Percentiles rank a stretch among this genome's conserved stretches.
Evolutionary conservation across 1,284 basidiomycete species (phyloP).

Genomic region (Hymenochaete sp.): DNA sequence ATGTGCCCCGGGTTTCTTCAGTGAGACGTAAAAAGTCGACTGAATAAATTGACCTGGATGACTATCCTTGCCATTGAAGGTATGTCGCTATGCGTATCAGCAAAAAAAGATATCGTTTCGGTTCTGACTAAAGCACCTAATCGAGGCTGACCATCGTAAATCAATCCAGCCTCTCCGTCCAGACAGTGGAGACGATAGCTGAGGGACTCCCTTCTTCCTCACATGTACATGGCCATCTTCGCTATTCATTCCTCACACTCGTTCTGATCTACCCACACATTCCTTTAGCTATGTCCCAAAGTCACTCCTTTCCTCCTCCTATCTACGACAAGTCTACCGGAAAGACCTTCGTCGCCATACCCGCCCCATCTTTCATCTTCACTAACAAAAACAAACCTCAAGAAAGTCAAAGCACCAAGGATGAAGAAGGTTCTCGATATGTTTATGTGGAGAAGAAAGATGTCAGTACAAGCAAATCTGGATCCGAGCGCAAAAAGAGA

Average conservation of each 20-base stretch:
- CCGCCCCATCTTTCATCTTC: constrained; percentile 16
- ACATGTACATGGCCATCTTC: too few relatives aligned
- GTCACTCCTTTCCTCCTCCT: constrained; percentile 12
- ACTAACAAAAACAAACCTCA: not conserved
- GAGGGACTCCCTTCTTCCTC: too few relatives aligned
- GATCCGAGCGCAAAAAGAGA: not conserved
- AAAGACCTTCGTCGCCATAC: constrained; percentile 16
- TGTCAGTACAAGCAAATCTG: not conserved
- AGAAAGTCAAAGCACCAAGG: constrained; percentile 1
- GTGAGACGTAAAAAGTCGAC: too few relatives aligned
- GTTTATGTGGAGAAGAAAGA: constrained; percentile 17
- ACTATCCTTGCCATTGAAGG: too few relatives aligned
- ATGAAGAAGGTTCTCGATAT: constrained; percentile 4
- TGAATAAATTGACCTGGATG: too few relatives aligned
- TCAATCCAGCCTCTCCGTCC: not conserved
- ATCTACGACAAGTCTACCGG: constrained; percentile 14
- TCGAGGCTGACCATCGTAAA: not conserved
- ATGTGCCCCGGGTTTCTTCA: too few relatives aligned
- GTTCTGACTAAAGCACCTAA: not conserved
- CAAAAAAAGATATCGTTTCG: too few relatives aligned
- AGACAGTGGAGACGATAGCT: too few relatives aligned
- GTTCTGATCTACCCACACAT: not conserved
- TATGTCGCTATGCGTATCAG: too few relatives aligned
- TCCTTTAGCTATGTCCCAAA: constrained; percentile 13
- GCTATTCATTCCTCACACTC: not conserved